Evolutionary conservation across 2,329 filamentous ascomycete genomes (phyloP).

Genomic region (Trichoderma sp.): DNA sequence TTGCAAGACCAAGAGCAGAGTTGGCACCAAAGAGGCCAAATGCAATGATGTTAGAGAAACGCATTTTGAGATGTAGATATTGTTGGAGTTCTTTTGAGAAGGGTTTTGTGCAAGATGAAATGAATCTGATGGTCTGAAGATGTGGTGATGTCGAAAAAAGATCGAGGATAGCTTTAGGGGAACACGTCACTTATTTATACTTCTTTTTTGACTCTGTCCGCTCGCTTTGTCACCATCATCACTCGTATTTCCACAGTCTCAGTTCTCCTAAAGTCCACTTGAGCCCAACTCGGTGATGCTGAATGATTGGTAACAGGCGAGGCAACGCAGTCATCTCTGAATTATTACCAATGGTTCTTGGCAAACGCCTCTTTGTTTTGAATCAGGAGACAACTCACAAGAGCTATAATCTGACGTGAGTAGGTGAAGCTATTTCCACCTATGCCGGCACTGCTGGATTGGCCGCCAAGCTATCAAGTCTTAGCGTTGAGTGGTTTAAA

Average conservation of each 20-base stretch:
- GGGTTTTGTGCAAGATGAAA: background rate
- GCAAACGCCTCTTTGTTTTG: background rate
- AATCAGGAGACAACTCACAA: background rate
- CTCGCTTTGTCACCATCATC: background rate
- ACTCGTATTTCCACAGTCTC: background rate
- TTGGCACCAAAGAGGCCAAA: background rate
- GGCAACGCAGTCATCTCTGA: background rate
- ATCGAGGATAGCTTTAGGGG: background rate
- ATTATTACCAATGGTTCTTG: no score
- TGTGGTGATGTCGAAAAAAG: background rate
- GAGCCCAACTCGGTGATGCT: background rate
- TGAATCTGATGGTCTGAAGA: background rate
- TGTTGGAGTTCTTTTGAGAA: background rate
- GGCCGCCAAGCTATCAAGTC: background rate
- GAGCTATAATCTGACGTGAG: background rate
- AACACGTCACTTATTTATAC: background rate
- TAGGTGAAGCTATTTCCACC: background rate
- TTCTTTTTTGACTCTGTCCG: background rate
- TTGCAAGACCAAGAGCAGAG: background rate
- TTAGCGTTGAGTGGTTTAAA: no score
- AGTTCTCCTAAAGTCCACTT: background rate
- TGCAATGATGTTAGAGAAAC: background rate
- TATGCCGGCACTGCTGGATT: background rate
- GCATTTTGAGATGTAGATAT: conserved; percentile 2
- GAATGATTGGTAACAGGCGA: background rate